These are phyloP conservation scores for Tricholoma furcatifolium DNA, from an alignment of 768 basidiomycete genomes.

Conservation along the genomic window DNA sequence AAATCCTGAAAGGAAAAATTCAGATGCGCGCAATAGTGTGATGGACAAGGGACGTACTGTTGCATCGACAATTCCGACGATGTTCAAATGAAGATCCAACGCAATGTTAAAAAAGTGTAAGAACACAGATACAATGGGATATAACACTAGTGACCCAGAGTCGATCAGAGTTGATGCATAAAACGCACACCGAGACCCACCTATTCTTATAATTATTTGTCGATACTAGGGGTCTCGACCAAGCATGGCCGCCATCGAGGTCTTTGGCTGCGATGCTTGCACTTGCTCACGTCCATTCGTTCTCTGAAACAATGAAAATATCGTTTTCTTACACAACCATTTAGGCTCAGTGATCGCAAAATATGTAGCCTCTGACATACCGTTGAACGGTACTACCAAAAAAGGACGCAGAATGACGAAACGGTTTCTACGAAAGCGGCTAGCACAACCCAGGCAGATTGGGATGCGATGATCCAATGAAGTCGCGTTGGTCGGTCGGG, in stretches of 20 bases:
- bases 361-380: background rate
- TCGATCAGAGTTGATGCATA: background rate
- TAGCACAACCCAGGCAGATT: slow-evolving; percentile 8
- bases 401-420: slow-evolving; percentile 10
- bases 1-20: no score
- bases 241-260: background rate
- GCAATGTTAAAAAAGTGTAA: background rate
- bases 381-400: slow-evolving; percentile 6
- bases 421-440: slow-evolving; percentile 9
- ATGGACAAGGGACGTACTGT: no score
- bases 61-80: no score
- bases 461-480: slow-evolving; percentile 9
- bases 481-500: slow-evolving; percentile 1
- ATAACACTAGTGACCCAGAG: background rate
- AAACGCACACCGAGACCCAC: background rate
- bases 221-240: background rate
- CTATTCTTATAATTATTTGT: background rate
- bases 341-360: background rate
- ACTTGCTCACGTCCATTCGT: background rate
- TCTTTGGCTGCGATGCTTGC: no score
- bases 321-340: background rate
- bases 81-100: no score
- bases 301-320: background rate
- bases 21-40: no score
- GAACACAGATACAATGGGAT: background rate